phyloP scores from a whole-genome alignment of 2,329 filamentous ascomycete genomes.

The Aspergillus glaucus region DNA sequence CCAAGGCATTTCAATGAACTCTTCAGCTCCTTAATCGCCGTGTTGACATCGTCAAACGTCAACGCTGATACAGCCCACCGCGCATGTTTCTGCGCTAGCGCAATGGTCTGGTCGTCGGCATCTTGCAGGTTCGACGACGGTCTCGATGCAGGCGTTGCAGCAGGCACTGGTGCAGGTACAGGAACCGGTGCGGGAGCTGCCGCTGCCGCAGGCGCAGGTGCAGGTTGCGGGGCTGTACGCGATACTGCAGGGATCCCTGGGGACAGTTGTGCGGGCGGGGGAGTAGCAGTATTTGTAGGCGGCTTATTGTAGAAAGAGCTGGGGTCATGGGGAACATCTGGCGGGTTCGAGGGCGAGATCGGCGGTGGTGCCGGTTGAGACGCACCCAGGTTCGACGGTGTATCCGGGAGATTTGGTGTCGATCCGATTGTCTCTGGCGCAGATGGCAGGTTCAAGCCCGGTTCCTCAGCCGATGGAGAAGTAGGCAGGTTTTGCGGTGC shows the following conservation, averaged over 20 bases:
- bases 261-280: slow-evolving; percentile 6
- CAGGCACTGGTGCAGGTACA: background rate
- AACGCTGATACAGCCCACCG: slow-evolving; percentile 95
- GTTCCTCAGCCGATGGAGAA: slow-evolving; percentile 19
- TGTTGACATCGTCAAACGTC: slow-evolving; percentile 92
- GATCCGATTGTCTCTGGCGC: slow-evolving; percentile 31
- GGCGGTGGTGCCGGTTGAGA: slow-evolving; percentile 24
- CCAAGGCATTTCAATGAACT: slow-evolving; percentile 67
- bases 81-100: slow-evolving; percentile 85
- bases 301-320: slow-evolving; percentile 13
- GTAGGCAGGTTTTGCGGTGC: slow-evolving; percentile 20
- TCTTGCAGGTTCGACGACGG: slow-evolving; percentile 21
- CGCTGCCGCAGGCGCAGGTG: slow-evolving; percentile 9
- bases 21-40: slow-evolving; percentile 77
- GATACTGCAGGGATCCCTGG: slow-evolving; percentile 15
- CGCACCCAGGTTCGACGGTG: slow-evolving; percentile 17
- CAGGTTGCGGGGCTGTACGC: slow-evolving; percentile 11
- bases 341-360: slow-evolving; percentile 38
- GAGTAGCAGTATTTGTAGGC: slow-evolving; percentile 16
- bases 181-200: slow-evolving; percentile 20
- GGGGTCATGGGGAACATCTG: slow-evolving; percentile 20
- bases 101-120: slow-evolving; percentile 65
- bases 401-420: slow-evolving; percentile 27
- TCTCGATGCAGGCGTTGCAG: slow-evolving; percentile 13
- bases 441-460: slow-evolving; percentile 33